phyloP scores from a whole-genome alignment of 805 yeast species.

The Candida hispaniensis region DNA sequence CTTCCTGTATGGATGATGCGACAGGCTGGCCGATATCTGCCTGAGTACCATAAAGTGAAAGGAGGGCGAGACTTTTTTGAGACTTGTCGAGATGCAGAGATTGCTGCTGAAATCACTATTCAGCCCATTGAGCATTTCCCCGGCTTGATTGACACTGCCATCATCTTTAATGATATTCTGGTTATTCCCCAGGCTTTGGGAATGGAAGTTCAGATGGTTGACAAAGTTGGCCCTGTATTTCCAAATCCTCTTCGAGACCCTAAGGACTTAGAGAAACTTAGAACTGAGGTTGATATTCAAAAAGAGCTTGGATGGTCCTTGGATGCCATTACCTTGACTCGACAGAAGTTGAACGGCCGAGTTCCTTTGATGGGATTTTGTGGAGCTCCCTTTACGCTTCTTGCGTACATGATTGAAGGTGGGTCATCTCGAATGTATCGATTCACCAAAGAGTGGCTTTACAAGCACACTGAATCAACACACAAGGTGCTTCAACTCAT shows the following conservation, averaged over 20 bases:
- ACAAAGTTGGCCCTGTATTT: slow-evolving; percentile 89
- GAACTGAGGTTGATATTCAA: slow-evolving; percentile 56
- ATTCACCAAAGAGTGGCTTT: slow-evolving; percentile 87
- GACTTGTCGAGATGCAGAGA: slow-evolving; percentile 89
- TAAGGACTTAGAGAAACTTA: slow-evolving; percentile 41
- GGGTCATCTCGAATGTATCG: slow-evolving; percentile 89
- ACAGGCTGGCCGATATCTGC: slow-evolving; percentile 88
- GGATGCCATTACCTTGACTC: slow-evolving; percentile 84
- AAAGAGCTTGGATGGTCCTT: slow-evolving; percentile 89
- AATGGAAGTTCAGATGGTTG: slow-evolving; percentile 85
- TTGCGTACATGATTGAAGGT: slow-evolving; percentile 97
- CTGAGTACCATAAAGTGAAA: slow-evolving; percentile 76
- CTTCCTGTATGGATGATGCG: slow-evolving; percentile 99
- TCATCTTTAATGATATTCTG: slow-evolving; percentile 87
- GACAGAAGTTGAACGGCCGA: slow-evolving; percentile 74
- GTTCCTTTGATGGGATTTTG: slow-evolving; percentile 92
- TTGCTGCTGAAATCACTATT: slow-evolving; percentile 86
- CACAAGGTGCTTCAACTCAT: slow-evolving; percentile 62
- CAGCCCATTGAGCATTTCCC: slow-evolving; percentile 88
- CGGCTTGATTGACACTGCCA: slow-evolving; percentile 91
- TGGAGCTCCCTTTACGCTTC: slow-evolving; percentile 96
- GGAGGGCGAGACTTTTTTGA: slow-evolving; percentile 83
- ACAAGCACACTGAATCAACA: slow-evolving; percentile 60
- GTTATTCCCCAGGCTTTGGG: slow-evolving; percentile 99
- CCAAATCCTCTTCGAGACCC: slow-evolving; percentile 75